These are phyloP conservation scores for Naegleria lovaniensis DNA, from an alignment of 208 protist genomes.

Conservation along the genomic window DNA sequence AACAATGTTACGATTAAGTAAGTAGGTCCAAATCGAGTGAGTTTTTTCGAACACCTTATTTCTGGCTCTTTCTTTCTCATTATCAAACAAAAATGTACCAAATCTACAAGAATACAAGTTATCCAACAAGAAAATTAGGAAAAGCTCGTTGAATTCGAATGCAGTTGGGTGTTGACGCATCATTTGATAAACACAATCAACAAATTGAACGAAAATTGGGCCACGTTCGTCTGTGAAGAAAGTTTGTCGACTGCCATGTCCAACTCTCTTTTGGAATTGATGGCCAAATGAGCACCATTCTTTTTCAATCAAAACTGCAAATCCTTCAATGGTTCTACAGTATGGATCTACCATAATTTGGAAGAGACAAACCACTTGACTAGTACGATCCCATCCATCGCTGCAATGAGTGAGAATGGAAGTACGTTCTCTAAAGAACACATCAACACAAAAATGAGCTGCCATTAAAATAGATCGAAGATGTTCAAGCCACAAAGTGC, in stretches of 20 bases:
- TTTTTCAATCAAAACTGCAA: slow-evolving; percentile 67
- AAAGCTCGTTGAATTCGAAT: slow-evolving; percentile 73
- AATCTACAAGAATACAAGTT: slow-evolving; percentile 69
- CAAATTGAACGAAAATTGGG: slow-evolving; percentile 79
- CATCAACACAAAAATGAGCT: neutral
- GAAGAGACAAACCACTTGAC: slow-evolving; percentile 53
- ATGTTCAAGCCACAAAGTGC: slow-evolving; percentile 46
- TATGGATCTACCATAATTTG: slow-evolving; percentile 63
- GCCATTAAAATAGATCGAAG: slow-evolving; percentile 30
- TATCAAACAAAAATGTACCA: slow-evolving; percentile 74
- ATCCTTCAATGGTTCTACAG: slow-evolving; percentile 64
- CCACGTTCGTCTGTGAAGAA: neutral
- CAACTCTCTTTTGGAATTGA: slow-evolving; percentile 62
- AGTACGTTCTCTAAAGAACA: slow-evolving; percentile 1
- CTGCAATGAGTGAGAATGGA: slow-evolving; percentile 64
- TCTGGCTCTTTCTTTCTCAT: slow-evolving; percentile 13
- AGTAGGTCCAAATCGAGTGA: neutral
- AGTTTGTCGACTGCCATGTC: slow-evolving; percentile 31
- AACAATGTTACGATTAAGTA: neutral
- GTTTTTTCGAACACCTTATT: neutral
- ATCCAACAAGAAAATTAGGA: slow-evolving; percentile 59
- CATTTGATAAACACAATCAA: slow-evolving; percentile 77
- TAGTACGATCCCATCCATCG: slow-evolving; percentile 70
- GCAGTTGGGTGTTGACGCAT: slow-evolving; percentile 57
- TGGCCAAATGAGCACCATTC: slow-evolving; percentile 77